Base-by-base conservation (phyloP, 228 moss, liverwort and hornwort species). In the Sphagnum magellanicum region DNA sequence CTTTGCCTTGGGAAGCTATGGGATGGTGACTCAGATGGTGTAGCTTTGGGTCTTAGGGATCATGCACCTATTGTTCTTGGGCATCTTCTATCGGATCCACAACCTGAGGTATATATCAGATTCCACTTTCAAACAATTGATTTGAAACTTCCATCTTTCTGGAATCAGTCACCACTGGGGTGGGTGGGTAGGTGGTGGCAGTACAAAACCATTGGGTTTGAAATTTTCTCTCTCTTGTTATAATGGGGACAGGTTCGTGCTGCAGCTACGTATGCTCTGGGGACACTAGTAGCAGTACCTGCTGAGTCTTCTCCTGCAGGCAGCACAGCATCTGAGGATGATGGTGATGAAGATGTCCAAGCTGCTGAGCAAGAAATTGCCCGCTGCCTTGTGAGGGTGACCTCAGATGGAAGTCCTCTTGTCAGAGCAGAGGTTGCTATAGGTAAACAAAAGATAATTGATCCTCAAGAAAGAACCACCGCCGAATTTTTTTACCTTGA, bases 1-100 rank as follows among this genome's bases (percentile, higher is more conserved):
- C 49, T 82, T 64, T 86, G 86, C 63, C 80, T 86, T 15, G 86
- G 82, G 13, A 86, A 86, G 64, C 74, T 86, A 14, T 86, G 82
- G 86, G 82, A 86, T 72, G 78, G 79, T 75, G 64, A 65, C 12
- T 63, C 79, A 4, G 79, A 86, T 7, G 82, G 79, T 48, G 77
- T 78, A 63, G 79, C 80, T 50, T 17, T 71, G 59, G 79, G 75
- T 47, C 73, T 77, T 50, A 70, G 59, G 32, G 79, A 86, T 5
- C 79, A 82, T 58, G 86, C 86, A 5, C 70, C 67, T 49, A 16
- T 57, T 1, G 68, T 78, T 65, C 79, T 86, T 51, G 73, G 75
- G 50, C 75, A 71, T 4, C 79, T 86, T 59, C 50, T 86, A 73
- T 74, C 63, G 58, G 86, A 86, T 70, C 74, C 75, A 50, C 82